Evolutionary conservation across 345 rosid genomes (phyloP).

Genomic region (Syzygium oleosum): DNA sequence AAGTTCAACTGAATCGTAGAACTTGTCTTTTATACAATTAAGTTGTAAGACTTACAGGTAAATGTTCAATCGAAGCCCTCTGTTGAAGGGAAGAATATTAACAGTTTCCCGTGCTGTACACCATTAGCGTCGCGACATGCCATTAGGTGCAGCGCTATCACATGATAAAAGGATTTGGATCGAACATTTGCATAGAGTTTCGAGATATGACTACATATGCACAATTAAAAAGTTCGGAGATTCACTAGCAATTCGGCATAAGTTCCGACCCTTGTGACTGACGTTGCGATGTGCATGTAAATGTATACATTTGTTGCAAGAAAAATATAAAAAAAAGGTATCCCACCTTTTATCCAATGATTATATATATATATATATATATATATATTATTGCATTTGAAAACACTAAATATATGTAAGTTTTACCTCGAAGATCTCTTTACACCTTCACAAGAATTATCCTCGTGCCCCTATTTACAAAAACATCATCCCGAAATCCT

Average conservation of each 20-base stretch:
- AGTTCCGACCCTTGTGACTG: neutral
- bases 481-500: no score
- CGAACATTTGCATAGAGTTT: neutral
- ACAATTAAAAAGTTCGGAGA: neutral
- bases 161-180: neutral
- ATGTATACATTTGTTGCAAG: neutral
- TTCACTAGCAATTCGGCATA: neutral
- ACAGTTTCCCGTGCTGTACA: neutral
- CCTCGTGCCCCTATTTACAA: no score
- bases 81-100: neutral
- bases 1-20: neutral
- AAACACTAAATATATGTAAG: neutral
- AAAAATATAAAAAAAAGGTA: neutral
- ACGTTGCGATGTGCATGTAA: neutral
- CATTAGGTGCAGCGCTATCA: neutral
- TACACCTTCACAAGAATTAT: neutral
- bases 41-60: accelerated
- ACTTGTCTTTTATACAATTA: neutral
- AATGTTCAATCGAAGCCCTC: neutral
- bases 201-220: neutral
- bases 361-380: neutral
- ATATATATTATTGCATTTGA: neutral
- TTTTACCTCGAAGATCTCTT: neutral
- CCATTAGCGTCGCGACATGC: neutral
- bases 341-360: neutral